Evolutionary conservation across 331 rosid species (phyloP).

Genomic region (Acacia concinna): DNA sequence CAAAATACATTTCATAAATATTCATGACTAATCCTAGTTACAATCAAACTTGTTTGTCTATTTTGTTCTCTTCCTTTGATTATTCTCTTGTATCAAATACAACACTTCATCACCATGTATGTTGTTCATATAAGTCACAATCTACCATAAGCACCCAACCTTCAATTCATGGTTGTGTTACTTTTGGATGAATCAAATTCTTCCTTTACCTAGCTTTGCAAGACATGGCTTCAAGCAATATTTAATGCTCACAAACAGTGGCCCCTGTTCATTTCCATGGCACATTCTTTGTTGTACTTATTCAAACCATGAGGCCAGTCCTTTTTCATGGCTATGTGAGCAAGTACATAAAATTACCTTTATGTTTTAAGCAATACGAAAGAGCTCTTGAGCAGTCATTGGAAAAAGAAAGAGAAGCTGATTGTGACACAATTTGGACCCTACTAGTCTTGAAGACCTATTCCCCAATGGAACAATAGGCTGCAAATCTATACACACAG

Average conservation of each 20-base stretch:
- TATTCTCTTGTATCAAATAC: too few relatives aligned
- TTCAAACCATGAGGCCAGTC: constrained; percentile 55
- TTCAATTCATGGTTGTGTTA: constrained; percentile 54
- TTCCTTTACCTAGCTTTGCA: constrained; percentile 70
- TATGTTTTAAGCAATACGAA: constrained; percentile 72
- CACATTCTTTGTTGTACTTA: constrained; percentile 67
- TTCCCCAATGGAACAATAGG: constrained; percentile 88
- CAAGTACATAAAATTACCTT: constrained; percentile 66
- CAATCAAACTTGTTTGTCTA: too few relatives aligned
- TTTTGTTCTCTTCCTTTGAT: too few relatives aligned
- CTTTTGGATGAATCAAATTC: constrained; percentile 74
- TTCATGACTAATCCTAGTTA: too few relatives aligned
- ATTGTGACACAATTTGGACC: constrained; percentile 58
- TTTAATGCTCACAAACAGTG: constrained; percentile 76
- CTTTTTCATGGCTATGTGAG: constrained; percentile 70
- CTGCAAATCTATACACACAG: constrained; percentile 65
- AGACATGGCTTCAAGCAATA: constrained; percentile 76
- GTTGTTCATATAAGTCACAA: too few relatives aligned
- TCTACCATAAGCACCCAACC: too few relatives aligned
- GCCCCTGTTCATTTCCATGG: constrained; percentile 78
- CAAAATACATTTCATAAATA: too few relatives aligned
- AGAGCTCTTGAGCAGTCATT: constrained; percentile 55
- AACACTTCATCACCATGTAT: too few relatives aligned
- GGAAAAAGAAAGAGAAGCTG: constrained; percentile 77
- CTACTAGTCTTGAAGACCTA: constrained; percentile 69